phyloP scores from a whole-genome alignment of 179 eudicot genomes.

The Silene noctiflora region DNA sequence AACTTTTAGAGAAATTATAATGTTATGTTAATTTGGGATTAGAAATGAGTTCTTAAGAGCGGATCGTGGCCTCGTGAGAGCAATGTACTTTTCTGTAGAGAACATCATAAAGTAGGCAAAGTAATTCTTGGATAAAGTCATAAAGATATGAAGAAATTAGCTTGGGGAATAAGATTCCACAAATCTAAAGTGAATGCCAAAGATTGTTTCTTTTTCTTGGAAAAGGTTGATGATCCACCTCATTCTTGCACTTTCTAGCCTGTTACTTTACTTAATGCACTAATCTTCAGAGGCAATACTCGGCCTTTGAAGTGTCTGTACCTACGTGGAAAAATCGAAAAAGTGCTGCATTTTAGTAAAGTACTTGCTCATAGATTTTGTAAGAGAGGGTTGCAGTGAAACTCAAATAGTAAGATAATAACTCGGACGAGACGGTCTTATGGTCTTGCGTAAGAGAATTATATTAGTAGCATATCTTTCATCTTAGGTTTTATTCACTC shows the following conservation, averaged over 20 bases:
- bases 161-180: constrained; percentile 10
- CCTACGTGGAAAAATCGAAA: neutral
- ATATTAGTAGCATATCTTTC: too few species aligned
- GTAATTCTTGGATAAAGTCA: neutral
- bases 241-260: constrained; percentile 3
- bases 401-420: neutral
- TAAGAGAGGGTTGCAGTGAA: neutral
- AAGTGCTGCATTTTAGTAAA: neutral
- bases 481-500: too few species aligned
- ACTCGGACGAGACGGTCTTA: neutral
- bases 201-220: constrained; percentile 3
- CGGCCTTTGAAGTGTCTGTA: neutral
- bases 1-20: neutral
- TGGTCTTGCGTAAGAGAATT: neutral
- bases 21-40: neutral
- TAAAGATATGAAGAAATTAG: neutral
- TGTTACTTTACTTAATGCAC: constrained; percentile 9
- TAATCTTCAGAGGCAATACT: neutral
- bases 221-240: constrained; percentile 11
- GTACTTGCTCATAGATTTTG: neutral
- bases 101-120: constrained; percentile 1
- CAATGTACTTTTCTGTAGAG: neutral
- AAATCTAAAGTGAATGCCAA: neutral
- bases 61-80: neutral
- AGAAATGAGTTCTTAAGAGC: neutral